Evolutionary conservation across 768 basidiomycete genomes (phyloP).

Genomic region (Pleurotus pulmonarius): DNA sequence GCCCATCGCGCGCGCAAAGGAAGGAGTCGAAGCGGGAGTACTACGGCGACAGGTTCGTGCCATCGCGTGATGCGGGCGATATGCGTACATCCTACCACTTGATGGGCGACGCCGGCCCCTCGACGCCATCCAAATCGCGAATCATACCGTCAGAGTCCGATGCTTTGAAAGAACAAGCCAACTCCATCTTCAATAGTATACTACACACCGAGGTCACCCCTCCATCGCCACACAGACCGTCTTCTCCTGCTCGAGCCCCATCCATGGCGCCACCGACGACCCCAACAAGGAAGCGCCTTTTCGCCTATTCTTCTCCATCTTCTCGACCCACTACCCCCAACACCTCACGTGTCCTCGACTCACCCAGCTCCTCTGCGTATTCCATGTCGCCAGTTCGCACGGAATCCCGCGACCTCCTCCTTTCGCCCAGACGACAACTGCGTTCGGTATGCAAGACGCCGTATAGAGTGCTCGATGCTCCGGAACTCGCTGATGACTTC

Average conservation of each 20-base stretch:
- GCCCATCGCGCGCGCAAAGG: slow-evolving; percentile 10
- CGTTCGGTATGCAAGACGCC: slow-evolving; percentile 91
- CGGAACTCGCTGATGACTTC: slow-evolving; percentile 96
- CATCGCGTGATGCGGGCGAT: slow-evolving; percentile 58
- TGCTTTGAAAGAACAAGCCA: slow-evolving; percentile 85
- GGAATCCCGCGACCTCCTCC: slow-evolving; percentile 76
- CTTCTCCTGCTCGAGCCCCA: slow-evolving; percentile 54
- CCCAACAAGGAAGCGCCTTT: slow-evolving; percentile 54
- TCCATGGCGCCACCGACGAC: slow-evolving; percentile 40
- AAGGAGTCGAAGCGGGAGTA: slow-evolving; percentile 29
- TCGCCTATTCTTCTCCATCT: slow-evolving; percentile 62
- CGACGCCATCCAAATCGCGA: slow-evolving; percentile 57
- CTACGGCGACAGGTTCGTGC: slow-evolving; percentile 68
- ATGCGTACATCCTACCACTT: slow-evolving; percentile 67
- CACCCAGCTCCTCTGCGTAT: slow-evolving; percentile 84
- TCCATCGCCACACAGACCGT: slow-evolving; percentile 55
- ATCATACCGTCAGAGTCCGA: slow-evolving; percentile 70
- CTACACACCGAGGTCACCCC: slow-evolving; percentile 78
- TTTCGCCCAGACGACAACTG: slow-evolving; percentile 77
- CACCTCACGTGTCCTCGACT: slow-evolving; percentile 56
- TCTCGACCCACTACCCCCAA: slow-evolving; percentile 58
- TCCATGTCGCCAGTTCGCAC: slow-evolving; percentile 87
- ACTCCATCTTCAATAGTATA: slow-evolving; percentile 74
- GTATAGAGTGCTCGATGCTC: slow-evolving; percentile 95
- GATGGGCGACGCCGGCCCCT: slow-evolving; percentile 52